These are phyloP conservation scores for Eucommia ulmoides DNA, from an alignment of 257 asterid species.

Conservation along the genomic window DNA sequence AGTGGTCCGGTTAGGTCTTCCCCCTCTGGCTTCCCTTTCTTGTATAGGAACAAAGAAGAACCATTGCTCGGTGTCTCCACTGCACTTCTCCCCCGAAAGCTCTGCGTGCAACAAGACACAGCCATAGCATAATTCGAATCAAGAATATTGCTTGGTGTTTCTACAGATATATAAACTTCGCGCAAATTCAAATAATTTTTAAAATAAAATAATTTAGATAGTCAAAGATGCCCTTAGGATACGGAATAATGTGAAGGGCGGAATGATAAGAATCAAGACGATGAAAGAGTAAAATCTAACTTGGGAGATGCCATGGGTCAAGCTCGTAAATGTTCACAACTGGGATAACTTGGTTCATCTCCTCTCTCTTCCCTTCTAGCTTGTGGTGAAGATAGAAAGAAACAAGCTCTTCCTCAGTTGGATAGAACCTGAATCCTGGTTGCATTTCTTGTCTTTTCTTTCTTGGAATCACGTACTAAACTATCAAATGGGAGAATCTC, in stretches of 20 bases:
- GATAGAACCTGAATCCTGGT: not conserved
- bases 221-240: not conserved
- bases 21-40: not conserved
- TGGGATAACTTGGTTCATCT: not conserved
- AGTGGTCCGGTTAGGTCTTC: not conserved
- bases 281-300: not conserved
- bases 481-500: too few species aligned
- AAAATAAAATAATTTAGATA: not conserved
- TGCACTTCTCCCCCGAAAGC: not conserved
- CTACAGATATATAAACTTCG: too few species aligned
- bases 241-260: not conserved
- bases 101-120: not conserved
- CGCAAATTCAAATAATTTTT: not conserved
- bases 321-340: constrained; percentile 1
- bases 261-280: not conserved
- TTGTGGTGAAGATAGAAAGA: not conserved
- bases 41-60: not conserved
- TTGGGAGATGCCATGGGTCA: constrained; percentile 1
- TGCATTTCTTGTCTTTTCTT: not conserved
- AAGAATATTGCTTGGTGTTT: not conserved
- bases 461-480: too few species aligned
- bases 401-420: not conserved
- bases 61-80: not conserved
- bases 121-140: not conserved
- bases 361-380: not conserved